Evolutionary conservation across 495 filamentous ascomycete genomes (phyloP), one percentile per base, ranked within the genome.

Genomic region (Chaetomium tenue): DNA sequence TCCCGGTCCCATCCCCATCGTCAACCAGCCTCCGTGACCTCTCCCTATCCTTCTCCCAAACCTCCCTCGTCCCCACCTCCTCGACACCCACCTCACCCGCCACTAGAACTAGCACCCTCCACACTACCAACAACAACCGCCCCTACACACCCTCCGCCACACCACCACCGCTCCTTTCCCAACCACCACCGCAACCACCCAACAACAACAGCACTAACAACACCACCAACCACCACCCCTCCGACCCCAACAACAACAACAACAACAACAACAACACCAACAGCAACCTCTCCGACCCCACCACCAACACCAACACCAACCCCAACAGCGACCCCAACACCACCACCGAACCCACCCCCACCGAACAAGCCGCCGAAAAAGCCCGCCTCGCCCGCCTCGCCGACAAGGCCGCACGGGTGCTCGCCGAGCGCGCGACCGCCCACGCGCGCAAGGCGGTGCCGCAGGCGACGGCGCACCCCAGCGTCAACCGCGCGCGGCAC

Each of bases 361-460:
- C 75, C 47, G 76, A 81, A 60, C 75, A 78, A 40, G 71, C 75
- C 33, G 80, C 80, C 51, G 81, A 84, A 67, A 78, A 80, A 39
- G 83, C 83, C 9, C 80, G 83, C 4, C 78, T 85, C 12, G 78
- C 78, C 47, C 79, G 82, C 28, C 76, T 84, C 44, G 80, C 79
- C 6, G 73, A 75, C 40, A 78, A 78, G 59, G 74, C 75, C 11
- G 78, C 78, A 20, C 78, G 75, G 42, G 76, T 78, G 5, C 75
- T 80, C 0, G 77, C 79, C 55, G 79, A 80, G 57, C 77, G 77
- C 37, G 78, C 78, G 18, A 79, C 75, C 2, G 76, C 79, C 0
- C 82, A 83, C 67, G 74, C 77, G 1, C 75, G 81, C 54, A 79
- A 79, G 61, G 71, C 76, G 0, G 28, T 57, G 0, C 83, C 83